Conservation (phyloP, 768 basidiomycete species). For the Hypholoma fasciculare region DNA sequence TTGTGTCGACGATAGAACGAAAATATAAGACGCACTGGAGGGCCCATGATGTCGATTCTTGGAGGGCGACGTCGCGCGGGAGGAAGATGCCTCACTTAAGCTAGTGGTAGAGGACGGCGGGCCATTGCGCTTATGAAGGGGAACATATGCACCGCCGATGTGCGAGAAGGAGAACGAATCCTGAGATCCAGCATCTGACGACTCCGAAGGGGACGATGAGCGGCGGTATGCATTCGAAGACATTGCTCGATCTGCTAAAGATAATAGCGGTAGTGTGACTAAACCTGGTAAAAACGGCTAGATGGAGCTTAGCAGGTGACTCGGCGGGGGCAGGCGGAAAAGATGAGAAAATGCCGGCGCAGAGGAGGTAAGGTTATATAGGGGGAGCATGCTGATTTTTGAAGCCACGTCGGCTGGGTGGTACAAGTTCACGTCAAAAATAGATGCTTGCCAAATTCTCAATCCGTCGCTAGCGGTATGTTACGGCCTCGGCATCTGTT, state of each 20-base stretch:
- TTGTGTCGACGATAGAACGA: neutral
- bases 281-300: neutral
- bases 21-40: neutral
- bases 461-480: neutral
- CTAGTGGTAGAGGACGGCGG: conserved; percentile 1
- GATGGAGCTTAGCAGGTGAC: neutral
- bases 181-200: neutral
- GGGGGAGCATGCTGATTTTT: conserved; percentile 1
- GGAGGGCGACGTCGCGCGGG: neutral
- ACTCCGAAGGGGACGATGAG: conserved; percentile 1
- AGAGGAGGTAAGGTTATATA: conserved; percentile 2
- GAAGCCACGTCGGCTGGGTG: conserved; percentile 4
- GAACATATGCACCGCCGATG: neutral
- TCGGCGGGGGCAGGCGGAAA: neutral
- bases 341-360: neutral
- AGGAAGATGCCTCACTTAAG: conserved; percentile 4
- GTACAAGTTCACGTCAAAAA: neutral
- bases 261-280: neutral
- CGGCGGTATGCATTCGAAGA: neutral
- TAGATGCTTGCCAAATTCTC: neutral
- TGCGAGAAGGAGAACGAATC: neutral
- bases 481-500: conserved; percentile 4
- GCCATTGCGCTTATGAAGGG: conserved; percentile 1
- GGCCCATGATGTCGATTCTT: neutral
- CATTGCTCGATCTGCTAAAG: neutral